Evolutionary conservation across 805 yeast species (phyloP), one percentile per base, ranked within the genome.

Genomic region (Helenozyma baotianmanensis): DNA sequence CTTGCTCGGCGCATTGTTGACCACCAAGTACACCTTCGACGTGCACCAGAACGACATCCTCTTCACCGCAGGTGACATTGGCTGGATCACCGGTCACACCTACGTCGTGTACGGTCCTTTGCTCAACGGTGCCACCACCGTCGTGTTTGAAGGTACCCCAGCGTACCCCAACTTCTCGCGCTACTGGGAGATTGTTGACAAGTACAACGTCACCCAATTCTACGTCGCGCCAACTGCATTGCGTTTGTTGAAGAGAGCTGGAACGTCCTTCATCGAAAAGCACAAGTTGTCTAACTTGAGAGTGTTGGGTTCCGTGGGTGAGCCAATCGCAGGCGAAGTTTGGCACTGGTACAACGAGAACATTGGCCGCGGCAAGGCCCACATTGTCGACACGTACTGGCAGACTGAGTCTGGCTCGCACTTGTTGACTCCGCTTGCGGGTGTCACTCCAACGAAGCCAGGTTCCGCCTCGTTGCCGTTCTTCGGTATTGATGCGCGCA

Each of bases 61-160:
- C 41, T 90, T 92, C 70, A 90, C 97, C 25, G 97, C 97, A 24
- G 97, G 97, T 56, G 97, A 92, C 59, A 87, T 92, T 36, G 97
- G 98, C 57, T 92, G 98, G 97, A 92, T 92, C 58, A 92, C 98
- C 12, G 97, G 97, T 48, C 98, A 92, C 63, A 84, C 97, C 8
- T 92, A 90, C 57, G 95, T 87, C 27, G 76, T 90, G 29, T 92
- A 92, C 55, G 97, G 97, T 39, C 98, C 98, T 25, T 75, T 92
- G 48, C 65, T 79, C 29, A 61, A 51, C 38, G 98, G 97, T 62
- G 85, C 89, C 33, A 81, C 97, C 29, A 80, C 96, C 8, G 83
- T 92, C 33, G 85, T 90, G 36, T 92, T 92, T 58, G 97, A 92
- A 70, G 92, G 96, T 39, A 92, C 98, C 13, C 97, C 98, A 23